Base-by-base conservation (phyloP, 768 basidiomycete genomes). In the Candolleomyces aberdarensis region DNA sequence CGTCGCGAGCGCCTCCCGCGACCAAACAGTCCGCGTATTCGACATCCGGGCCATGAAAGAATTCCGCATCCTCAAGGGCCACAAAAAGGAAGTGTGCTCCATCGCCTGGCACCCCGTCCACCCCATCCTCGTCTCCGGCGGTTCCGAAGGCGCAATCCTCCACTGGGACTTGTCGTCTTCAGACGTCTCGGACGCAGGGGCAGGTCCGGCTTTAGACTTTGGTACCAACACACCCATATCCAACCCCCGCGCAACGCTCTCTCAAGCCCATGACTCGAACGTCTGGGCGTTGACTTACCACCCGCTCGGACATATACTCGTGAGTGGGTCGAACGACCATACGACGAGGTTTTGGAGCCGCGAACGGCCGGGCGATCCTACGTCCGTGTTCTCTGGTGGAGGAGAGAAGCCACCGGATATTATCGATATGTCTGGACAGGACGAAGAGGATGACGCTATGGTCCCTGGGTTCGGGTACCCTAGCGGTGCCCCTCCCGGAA, bases 1-100 rank as follows among this genome's bases (percentile, higher is more conserved):
- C 46, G 86, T 98, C 15, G 96, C 96, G 17, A 96, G 94, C 59
- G 97, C 94, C 6, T 96, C 94, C 15, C 85, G 97, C 48, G 97
- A 99, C 70, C 94, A 96, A 69, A 91, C 92, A 13, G 88, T 98
- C 41, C 89, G 96, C 36, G 91, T 99, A 11, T 99, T 98, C 69
- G 97, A 99, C 70, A 98, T 99, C 64, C 87, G 97, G 17, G 94
- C 94, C 53, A 96, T 99, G 92, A 96, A 96, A 73, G 96, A 98
- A 71, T 86, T 93, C 72, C 85, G 92, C 22, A 77, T 92, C 17
- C 85, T 98, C 64, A 93, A 94, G 68, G 97, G 97, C 1, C 97
- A 99, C 81, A 95, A 94, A 71, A 96, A 98, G 70, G 97, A 98
- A 83, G 94, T 97, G 44, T 96, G 94, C 78, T 95, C 95, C 17